phyloP scores from a whole-genome alignment of 2,329 filamentous ascomycete genomes.

The Diaporthe caulivora region DNA sequence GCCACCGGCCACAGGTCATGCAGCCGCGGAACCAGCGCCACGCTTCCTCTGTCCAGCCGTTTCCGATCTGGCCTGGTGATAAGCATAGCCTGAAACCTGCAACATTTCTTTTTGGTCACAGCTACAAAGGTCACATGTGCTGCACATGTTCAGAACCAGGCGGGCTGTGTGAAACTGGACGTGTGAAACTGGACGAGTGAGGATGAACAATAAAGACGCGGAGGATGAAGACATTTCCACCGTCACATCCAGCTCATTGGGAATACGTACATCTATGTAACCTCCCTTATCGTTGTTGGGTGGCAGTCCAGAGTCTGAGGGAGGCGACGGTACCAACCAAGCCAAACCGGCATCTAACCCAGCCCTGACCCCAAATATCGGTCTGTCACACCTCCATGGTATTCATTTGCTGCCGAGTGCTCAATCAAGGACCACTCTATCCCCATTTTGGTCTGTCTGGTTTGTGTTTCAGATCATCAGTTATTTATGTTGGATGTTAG shows the following conservation, averaged over 20 bases:
- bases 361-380: conserved; percentile 12
- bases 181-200: too few relatives aligned
- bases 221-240: conserved; percentile 2
- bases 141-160: neutral
- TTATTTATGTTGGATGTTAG: neutral
- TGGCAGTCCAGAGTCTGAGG: neutral
- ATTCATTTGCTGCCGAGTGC: neutral
- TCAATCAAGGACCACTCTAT: neutral
- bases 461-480: conserved; percentile 14
- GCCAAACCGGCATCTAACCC: neutral
- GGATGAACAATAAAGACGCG: too few relatives aligned
- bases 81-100: conserved; percentile 19
- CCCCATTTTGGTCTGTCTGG: neutral
- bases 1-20: neutral
- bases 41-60: neutral
- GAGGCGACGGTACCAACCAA: conserved; percentile 10
- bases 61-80: conserved; percentile 1
- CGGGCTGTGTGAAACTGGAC: neutral
- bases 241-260: neutral
- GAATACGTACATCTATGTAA: neutral
- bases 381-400: conserved; percentile 7
- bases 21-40: neutral
- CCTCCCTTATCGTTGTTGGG: neutral
- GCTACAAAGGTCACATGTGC: neutral
- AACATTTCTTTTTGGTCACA: neutral